Conservation (phyloP, 176 grass and related monocot species). For the Elymus sibiricus region DNA sequence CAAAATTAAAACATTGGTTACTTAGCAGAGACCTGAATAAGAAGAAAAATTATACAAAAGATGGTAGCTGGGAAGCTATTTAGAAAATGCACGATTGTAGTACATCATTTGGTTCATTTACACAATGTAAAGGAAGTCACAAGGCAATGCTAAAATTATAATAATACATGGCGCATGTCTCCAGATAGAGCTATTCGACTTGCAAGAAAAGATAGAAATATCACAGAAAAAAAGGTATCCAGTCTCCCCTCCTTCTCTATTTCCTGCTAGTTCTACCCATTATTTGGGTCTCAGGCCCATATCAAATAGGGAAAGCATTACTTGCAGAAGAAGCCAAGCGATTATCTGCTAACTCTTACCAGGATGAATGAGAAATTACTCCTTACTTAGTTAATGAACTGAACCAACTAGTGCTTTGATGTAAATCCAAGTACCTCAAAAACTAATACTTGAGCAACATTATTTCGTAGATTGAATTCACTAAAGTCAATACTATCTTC, state of each 20-base stretch:
- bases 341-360: background rate
- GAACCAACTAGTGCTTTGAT: background rate
- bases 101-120: conserved; percentile 2
- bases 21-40: background rate
- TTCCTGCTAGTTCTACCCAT: background rate
- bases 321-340: background rate
- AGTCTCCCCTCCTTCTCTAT: background rate
- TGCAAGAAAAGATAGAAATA: background rate
- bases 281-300: background rate
- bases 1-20: background rate
- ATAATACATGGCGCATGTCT: background rate
- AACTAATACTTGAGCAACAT: conserved; percentile 90
- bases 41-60: background rate
- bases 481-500: conserved; percentile 84
- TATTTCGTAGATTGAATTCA: conserved; percentile 75
- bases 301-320: conserved; percentile 3
- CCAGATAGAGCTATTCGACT: background rate
- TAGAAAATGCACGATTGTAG: background rate
- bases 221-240: background rate
- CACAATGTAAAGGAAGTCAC: background rate
- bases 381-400: background rate
- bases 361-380: background rate
- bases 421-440: conserved; percentile 72
- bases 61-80: background rate
- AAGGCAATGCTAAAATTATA: background rate